Evolutionary conservation across 2,329 filamentous ascomycete species (phyloP), one percentile per base, ranked within the genome.

Genomic region (Alternaria ventricosa): DNA sequence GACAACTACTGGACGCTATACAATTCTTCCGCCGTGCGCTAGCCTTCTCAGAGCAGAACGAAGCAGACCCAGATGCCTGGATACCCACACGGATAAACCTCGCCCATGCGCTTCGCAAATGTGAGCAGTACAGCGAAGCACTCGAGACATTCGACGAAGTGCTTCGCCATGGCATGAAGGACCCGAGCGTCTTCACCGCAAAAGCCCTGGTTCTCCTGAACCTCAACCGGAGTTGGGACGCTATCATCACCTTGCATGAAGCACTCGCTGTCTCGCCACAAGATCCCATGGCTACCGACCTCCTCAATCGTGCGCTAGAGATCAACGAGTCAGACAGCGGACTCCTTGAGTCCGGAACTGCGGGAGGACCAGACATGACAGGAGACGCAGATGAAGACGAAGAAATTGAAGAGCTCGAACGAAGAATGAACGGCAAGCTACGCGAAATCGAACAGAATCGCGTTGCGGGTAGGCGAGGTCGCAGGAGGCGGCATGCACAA

Each of bases 201-300:
- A 95, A 97, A 73, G 95, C 93, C 0, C 84, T 98, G 15, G 91
- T 97, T 12, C 85, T 95, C 58, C 86, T 98, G 70, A 93, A 97
- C 73, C 85, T 93, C 69, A 89, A 88, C 15, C 86, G 88, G 55
- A 87, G 89, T 0, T 91, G 91, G 71, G 91, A 96, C 49, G 95
- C 95, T 0, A 90, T 96, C 5, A 86, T 90, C 10, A 89, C 93
- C 3, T 83, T 98, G 25, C 96, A 98, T 71, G 92, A 97, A 82
- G 92, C 92, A 1, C 84, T 96, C 15, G 91, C 92, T 0, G 89
- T 95, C 22, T 87, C 88, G 33, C 91, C 92, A 0, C 92, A 96
- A 79, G 92, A 96, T 74, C 89, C 91, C 6, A 90, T 94, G 68
- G 92, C 92, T 3, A 94, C 91, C 0, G 92, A 96, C 76, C 81